phyloP scores from a whole-genome alignment of 495 filamentous ascomycete species.

The Pseudotulostoma volvatum region DNA sequence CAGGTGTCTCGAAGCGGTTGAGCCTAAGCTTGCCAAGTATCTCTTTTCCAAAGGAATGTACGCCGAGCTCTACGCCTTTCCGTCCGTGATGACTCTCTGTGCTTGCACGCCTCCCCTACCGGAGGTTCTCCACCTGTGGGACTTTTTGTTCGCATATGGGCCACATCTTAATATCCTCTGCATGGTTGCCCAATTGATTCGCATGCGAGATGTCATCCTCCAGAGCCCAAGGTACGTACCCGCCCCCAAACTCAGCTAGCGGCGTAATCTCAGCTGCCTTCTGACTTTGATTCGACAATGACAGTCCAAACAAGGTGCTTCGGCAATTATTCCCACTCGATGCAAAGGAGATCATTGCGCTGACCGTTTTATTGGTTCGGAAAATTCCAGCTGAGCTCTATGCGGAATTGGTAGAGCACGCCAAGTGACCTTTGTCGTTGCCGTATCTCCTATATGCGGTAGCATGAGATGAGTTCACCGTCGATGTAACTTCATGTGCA shows the following conservation, averaged over 20 bases:
- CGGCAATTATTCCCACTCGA: constrained; percentile 77
- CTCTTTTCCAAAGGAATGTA: constrained; percentile 72
- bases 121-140: constrained; percentile 91
- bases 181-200: constrained; percentile 88
- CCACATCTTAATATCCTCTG: constrained; percentile 89
- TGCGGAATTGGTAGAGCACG: constrained; percentile 72
- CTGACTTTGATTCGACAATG: constrained; percentile 8
- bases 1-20: constrained; percentile 73
- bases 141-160: constrained; percentile 93
- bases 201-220: constrained; percentile 72
- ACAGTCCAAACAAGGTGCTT: constrained; percentile 77
- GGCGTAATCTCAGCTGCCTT: too few species aligned
- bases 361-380: constrained; percentile 61
- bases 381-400: constrained; percentile 86
- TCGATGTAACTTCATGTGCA: too few species aligned
- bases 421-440: constrained; percentile 43
- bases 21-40: constrained; percentile 70
- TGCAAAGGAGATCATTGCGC: constrained; percentile 61
- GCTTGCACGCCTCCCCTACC: constrained; percentile 95
- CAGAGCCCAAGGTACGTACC: constrained; percentile 63
- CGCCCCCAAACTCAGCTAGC: too few species aligned
- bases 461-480: too few species aligned
- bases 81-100: constrained; percentile 84
- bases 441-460: too few species aligned
- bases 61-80: constrained; percentile 94